Conservation (phyloP, 306 rosid species). For the Lathyrus sativus region DNA sequence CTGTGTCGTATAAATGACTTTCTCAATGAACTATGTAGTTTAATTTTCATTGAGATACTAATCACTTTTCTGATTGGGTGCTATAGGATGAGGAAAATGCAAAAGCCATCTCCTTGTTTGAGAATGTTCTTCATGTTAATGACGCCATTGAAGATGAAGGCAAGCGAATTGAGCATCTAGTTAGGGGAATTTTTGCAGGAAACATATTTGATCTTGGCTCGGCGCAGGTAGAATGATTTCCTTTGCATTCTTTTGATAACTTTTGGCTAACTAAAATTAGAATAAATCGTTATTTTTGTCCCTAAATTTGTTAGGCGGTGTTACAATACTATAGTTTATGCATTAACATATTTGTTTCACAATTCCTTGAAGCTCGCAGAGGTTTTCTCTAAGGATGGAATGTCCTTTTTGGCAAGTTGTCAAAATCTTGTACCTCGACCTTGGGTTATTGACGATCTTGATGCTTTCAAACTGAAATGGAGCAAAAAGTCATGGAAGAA, state of each 20-base stretch:
- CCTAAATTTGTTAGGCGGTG: no score
- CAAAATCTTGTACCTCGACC: constrained; percentile 95
- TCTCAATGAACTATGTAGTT: constrained; percentile 8
- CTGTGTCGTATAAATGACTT: constrained; percentile 3
- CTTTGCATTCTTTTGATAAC: constrained; percentile 18
- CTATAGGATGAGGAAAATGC: constrained; percentile 94
- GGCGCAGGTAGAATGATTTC: constrained; percentile 63
- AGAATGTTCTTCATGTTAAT: constrained; percentile 64
- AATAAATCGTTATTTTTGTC: no score
- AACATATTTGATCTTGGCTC: constrained; percentile 98
- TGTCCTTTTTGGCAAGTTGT: constrained; percentile 91
- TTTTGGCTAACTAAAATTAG: constrained; percentile 13
- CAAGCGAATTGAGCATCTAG: constrained; percentile 78
- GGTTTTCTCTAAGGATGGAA: constrained; percentile 85
- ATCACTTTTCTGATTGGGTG: constrained; percentile 35
- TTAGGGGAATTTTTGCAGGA: constrained; percentile 91
- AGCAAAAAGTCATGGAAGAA: constrained; percentile 85
- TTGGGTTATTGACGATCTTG: constrained; percentile 96
- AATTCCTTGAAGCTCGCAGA: constrained; percentile 85
- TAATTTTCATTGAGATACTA: constrained; percentile 20
- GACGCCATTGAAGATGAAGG: constrained; percentile 90
- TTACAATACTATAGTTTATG: constrained; percentile 1
- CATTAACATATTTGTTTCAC: constrained; percentile 38
- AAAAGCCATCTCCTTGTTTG: constrained; percentile 78
- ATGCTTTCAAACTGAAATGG: constrained; percentile 76